Evolutionary conservation across 2,329 filamentous ascomycete genomes (phyloP).

Genomic region (Fusarium setosum): DNA sequence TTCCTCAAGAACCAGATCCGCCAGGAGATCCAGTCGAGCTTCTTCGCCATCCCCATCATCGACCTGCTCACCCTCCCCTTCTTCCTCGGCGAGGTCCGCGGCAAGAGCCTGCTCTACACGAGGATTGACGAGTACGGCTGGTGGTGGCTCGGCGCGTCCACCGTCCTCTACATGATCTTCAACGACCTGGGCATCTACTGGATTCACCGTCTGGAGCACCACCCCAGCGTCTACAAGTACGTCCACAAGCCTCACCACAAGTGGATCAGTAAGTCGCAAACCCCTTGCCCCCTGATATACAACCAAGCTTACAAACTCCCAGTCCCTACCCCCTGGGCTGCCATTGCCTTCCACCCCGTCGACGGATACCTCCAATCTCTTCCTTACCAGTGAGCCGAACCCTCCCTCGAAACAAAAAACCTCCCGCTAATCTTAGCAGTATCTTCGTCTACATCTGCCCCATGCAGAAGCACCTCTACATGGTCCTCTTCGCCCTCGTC

Average conservation of each 20-base stretch:
- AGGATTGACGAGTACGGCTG: constrained; percentile 53
- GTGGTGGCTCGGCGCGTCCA: constrained; percentile 52
- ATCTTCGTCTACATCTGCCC: constrained; percentile 58
- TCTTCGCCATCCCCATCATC: constrained; percentile 57
- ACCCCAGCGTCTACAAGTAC: constrained; percentile 59
- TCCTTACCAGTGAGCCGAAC: constrained; percentile 55
- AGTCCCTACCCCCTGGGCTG: constrained; percentile 60
- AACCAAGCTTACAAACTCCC: neutral
- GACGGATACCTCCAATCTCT: constrained; percentile 59
- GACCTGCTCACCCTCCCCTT: constrained; percentile 57
- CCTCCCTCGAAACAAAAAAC: no score
- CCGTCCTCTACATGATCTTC: constrained; percentile 56
- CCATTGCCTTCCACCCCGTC: constrained; percentile 59
- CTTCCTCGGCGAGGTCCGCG: constrained; percentile 60
- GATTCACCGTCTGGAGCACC: constrained; percentile 59
- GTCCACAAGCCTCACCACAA: constrained; percentile 62
- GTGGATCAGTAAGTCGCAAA: constrained; percentile 55
- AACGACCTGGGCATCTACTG: constrained; percentile 60
- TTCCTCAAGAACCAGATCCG: constrained; percentile 60
- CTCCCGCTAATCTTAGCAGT: constrained; percentile 39
- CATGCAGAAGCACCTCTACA: constrained; percentile 58
- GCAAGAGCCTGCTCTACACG: constrained; percentile 56
- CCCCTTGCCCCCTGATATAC: neutral
- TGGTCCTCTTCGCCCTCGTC: constrained; percentile 56
- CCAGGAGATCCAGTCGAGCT: constrained; percentile 56